Evolutionary conservation across 2,329 filamentous ascomycete genomes (phyloP).

Genomic region (Colletotrichum horii): DNA sequence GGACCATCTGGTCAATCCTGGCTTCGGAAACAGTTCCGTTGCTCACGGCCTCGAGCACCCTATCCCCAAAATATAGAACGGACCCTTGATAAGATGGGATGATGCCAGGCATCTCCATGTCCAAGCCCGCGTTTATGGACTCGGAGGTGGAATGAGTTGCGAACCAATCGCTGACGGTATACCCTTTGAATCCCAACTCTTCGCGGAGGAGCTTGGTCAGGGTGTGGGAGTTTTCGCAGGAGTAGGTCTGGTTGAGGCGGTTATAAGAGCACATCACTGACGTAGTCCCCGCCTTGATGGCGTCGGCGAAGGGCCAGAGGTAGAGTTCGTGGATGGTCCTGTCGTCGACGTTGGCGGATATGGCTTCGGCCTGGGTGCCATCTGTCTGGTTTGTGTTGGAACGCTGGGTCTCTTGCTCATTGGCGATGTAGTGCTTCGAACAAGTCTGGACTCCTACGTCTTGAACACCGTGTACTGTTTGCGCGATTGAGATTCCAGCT

Average conservation of each 20-base stretch:
- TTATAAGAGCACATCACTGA: constrained; percentile 35
- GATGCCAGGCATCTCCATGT: constrained; percentile 45
- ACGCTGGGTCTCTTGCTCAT: constrained; percentile 42
- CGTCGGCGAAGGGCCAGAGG: constrained; percentile 33
- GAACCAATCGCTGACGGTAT: constrained; percentile 47
- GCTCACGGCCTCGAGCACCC: constrained; percentile 73
- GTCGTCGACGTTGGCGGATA: constrained; percentile 27
- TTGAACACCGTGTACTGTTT: constrained; percentile 74
- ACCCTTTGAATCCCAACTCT: constrained; percentile 56
- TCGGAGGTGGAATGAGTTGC: constrained; percentile 47
- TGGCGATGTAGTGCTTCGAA: constrained; percentile 50
- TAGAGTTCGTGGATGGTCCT: constrained; percentile 34
- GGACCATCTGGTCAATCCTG: constrained; percentile 81
- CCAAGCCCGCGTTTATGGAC: constrained; percentile 42
- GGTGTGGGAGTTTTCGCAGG: constrained; percentile 50
- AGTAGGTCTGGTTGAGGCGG: constrained; percentile 48
- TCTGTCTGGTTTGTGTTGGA: constrained; percentile 60
- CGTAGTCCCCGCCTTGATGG: constrained; percentile 28
- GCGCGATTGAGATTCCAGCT: constrained; percentile 66
- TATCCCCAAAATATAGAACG: constrained; percentile 52
- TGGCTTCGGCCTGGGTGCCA: constrained; percentile 45
- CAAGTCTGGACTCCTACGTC: constrained; percentile 70
- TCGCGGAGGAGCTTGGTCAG: constrained; percentile 53
- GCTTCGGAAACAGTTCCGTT: constrained; percentile 78
- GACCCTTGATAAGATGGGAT: constrained; percentile 34